These are phyloP conservation scores for Vaccinium vitisidaea DNA, from an alignment of 148 eudicot species.

Conservation along the genomic window DNA sequence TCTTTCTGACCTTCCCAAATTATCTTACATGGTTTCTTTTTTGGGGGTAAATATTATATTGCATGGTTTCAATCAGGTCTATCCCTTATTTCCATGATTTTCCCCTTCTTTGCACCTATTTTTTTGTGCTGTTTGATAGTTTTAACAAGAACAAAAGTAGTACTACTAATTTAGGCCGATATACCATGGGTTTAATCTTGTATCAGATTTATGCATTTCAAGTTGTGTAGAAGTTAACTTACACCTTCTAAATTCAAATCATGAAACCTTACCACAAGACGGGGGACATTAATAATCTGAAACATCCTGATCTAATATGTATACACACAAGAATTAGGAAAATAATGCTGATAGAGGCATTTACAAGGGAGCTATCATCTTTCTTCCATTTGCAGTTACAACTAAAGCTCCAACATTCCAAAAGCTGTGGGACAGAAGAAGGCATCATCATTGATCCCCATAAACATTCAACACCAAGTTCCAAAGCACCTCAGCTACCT, in stretches of 20 bases:
- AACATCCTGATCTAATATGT: background rate
- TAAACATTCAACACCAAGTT: background rate
- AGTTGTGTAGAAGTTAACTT: background rate
- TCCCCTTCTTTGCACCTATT: background rate
- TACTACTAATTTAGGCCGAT: background rate
- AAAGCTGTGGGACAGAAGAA: background rate
- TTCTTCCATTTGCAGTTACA: background rate
- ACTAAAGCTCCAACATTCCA: background rate
- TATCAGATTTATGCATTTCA: background rate
- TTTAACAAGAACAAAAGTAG: background rate
- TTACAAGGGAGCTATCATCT: background rate
- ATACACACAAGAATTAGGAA: background rate
- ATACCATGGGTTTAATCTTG: background rate
- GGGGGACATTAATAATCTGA: background rate
- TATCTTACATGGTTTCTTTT: background rate
- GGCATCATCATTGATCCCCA: background rate
- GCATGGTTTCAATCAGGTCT: background rate
- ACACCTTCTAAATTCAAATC: background rate
- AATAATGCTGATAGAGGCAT: background rate
- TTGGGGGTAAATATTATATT: background rate
- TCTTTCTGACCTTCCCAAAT: background rate
- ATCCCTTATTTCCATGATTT: background rate
- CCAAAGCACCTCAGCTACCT: background rate
- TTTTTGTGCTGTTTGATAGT: background rate
- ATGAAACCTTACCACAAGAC: background rate